Base-by-base conservation (phyloP, 2,329 filamentous ascomycete species). In the Acephala macrosclerotiorum region DNA sequence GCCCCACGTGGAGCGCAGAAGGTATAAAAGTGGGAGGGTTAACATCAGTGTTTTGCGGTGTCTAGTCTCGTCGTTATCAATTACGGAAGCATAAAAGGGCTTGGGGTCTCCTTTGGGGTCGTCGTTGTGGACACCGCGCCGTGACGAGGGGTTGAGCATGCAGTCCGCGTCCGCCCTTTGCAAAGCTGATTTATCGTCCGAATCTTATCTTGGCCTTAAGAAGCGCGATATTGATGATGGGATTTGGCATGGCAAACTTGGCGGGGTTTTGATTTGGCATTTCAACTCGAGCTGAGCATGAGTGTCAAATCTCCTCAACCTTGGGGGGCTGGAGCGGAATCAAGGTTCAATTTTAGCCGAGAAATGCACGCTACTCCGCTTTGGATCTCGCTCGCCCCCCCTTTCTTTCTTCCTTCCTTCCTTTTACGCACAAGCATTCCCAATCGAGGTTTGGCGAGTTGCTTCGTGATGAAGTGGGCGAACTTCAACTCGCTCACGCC, bases 61-160 rank as follows among this genome's bases (percentile, higher is more conserved):
- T 57, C 55, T 20, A 20, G 18, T 36, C 55, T 57, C 11, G 55
- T 40, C 29, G 55, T 4, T 55, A 36, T 55, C 51, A 55, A 8
- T 25, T 11, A 25, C 25, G 3, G 14, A 55, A 33, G 51, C 51
- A 55, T 36, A 55, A 33, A 55, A 55, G 51, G 51, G 25, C 51
- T 35, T 55, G 26, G 33, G 12, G 14, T 20, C 51, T 55, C 7
- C 51, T 33, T 55, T 55, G 51, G 12, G 25, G 12, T 29, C 26
- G 12, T 29, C 26, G 51, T 33, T 55, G 40, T n/a, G 40, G 40
- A 42, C 40, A 18, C 40, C 40, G 40, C 16, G 7, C 6, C n/a
- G 40, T 49, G 45, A 49, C 12, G 49, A n/a, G 12, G 22, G 45
- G 8, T 22, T 49, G n/a, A 20, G 45, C n/a, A n/a, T 29, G 22